Percentiles rank a stretch among this genome's conserved stretches.
These are phyloP conservation scores for Salix caprea DNA, from an alignment of 345 rosid species.

Conservation along the genomic window DNA sequence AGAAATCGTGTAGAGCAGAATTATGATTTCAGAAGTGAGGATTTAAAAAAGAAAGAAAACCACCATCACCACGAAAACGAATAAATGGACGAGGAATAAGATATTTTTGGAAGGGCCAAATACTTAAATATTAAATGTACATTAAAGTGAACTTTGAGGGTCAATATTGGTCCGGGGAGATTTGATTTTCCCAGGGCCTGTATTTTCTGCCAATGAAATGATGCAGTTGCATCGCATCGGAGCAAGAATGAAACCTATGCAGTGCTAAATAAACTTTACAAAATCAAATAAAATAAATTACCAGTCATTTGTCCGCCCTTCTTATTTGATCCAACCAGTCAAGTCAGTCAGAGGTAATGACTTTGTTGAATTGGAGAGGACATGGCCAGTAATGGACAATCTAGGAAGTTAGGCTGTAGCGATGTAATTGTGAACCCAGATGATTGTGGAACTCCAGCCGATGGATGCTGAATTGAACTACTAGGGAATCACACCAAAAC, in stretches of 20 bases:
- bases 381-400: slow-evolving; percentile 56
- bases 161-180: not conserved
- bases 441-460: slow-evolving; percentile 62
- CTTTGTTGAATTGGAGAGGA: slow-evolving; percentile 53
- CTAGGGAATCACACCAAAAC: slow-evolving; percentile 2
- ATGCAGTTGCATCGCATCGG: slow-evolving; percentile 7
- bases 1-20: no score
- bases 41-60: no score
- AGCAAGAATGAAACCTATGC: slow-evolving; percentile 13
- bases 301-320: slow-evolving; percentile 20
- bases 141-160: no score
- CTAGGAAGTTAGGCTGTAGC: slow-evolving; percentile 62
- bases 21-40: no score
- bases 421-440: slow-evolving; percentile 55
- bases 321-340: slow-evolving; percentile 11
- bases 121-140: no score
- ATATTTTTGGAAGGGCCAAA: no score
- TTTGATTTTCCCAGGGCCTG: slow-evolving; percentile 12
- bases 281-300: slow-evolving; percentile 28
- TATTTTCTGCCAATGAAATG: not conserved
- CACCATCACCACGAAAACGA: no score
- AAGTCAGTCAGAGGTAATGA: slow-evolving; percentile 41
- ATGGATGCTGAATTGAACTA: slow-evolving; percentile 66
- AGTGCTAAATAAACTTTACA: slow-evolving; percentile 25
- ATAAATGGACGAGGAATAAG: no score